A percentile compares a stretch with the other conserved stretches of the same genome.
These are phyloP conservation scores for Puya raimondii DNA, from an alignment of 176 grass and related monocot species.

Conservation along the genomic window DNA sequence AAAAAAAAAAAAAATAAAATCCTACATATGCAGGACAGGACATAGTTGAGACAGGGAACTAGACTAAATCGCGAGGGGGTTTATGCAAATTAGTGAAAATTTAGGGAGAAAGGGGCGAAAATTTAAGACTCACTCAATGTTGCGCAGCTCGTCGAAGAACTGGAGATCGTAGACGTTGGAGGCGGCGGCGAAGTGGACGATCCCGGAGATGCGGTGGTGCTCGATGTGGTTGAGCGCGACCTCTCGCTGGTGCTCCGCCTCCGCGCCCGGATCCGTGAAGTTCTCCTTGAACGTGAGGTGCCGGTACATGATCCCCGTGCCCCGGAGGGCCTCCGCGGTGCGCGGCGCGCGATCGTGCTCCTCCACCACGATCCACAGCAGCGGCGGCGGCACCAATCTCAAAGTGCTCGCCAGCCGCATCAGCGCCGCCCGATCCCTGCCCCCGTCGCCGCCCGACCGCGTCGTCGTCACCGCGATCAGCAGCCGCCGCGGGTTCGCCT, in stretches of 20 bases:
- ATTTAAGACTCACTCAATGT: conserved; percentile 54
- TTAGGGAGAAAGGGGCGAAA: neutral
- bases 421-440: conserved; percentile 32
- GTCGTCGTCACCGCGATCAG: conserved; percentile 90
- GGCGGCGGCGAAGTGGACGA: conserved; percentile 70
- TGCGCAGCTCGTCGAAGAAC: conserved; percentile 86
- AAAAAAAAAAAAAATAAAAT: neutral
- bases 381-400: conserved; percentile 50
- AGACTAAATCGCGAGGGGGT: neutral
- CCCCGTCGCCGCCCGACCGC: conserved; percentile 19
- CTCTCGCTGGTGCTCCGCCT: conserved; percentile 82
- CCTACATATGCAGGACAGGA: too few species aligned
- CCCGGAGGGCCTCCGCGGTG: conserved; percentile 62
- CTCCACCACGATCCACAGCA: conserved; percentile 90
- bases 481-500: conserved; percentile 21
- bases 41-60: too few species aligned
- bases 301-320: conserved; percentile 85
- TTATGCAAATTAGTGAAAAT: neutral
- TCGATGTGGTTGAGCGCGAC: conserved; percentile 83
- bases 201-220: conserved; percentile 66
- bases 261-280: conserved; percentile 51
- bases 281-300: conserved; percentile 89
- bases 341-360: conserved; percentile 32
- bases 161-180: conserved; percentile 49
- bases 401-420: conserved; percentile 66